These are phyloP conservation scores for Lentinula edodes DNA, from an alignment of 768 basidiomycete genomes.

Conservation along the genomic window DNA sequence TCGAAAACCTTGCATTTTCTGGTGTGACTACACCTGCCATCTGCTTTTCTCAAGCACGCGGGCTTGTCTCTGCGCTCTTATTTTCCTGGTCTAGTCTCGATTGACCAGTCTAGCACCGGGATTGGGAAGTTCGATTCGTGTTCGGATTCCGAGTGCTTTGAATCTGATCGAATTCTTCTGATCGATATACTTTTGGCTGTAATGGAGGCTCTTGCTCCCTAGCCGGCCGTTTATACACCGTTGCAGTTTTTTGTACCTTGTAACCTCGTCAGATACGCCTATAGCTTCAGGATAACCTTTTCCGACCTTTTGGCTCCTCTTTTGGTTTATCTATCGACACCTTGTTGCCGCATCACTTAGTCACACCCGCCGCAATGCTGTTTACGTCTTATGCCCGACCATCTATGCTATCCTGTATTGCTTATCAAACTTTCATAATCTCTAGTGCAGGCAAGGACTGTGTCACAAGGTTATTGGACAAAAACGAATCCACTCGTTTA, in stretches of 20 bases:
- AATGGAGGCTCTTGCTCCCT: background rate
- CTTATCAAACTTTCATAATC: background rate
- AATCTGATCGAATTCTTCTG: background rate
- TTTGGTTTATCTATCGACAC: constrained; percentile 2
- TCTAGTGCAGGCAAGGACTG: constrained; percentile 82
- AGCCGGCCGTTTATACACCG: constrained; percentile 5
- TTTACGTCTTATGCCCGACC: background rate
- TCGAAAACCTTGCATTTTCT: background rate
- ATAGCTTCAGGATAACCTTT: constrained; percentile 1
- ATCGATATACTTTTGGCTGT: constrained; percentile 6
- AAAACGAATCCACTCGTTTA: constrained; percentile 82
- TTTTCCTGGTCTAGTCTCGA: background rate
- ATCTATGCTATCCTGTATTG: background rate
- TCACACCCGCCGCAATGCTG: constrained; percentile 2
- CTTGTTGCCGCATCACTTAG: constrained; percentile 1
- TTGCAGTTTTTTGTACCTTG: background rate
- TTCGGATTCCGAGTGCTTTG: background rate
- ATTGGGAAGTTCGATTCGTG: background rate
- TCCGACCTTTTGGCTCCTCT: background rate
- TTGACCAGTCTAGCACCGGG: background rate
- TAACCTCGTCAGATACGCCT: background rate
- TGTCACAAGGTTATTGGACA: constrained; percentile 82
- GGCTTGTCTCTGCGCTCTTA: background rate
- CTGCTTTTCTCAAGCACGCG: background rate
- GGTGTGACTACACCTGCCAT: background rate